A percentile compares a stretch with the other conserved stretches of the same genome.
These are phyloP conservation scores for Cryptococcus floricola DNA, from an alignment of 1,284 basidiomycete genomes.

Conservation along the genomic window DNA sequence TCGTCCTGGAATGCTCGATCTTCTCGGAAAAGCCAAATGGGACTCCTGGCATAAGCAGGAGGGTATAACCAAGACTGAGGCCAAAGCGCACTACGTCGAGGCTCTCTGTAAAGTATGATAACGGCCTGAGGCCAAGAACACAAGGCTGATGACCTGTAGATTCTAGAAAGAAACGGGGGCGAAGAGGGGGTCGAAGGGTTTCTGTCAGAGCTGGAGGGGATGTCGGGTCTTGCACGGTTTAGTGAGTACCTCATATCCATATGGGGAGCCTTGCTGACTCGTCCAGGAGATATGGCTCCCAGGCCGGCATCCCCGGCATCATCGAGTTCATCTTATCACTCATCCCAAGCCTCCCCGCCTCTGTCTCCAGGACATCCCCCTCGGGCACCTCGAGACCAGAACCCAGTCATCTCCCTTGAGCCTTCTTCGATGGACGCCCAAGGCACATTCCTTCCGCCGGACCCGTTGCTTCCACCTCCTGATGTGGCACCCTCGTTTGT, in stretches of 20 bases:
- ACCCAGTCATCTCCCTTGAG: no score
- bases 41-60: conserved; percentile 92
- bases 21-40: conserved; percentile 94
- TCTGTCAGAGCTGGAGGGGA: conserved; percentile 58
- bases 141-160: conserved; percentile 52
- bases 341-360: conserved; percentile 37
- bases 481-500: conserved; percentile 42
- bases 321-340: conserved; percentile 42
- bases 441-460: conserved; percentile 28
- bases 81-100: conserved; percentile 86
- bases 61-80: conserved; percentile 71
- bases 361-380: not conserved
- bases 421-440: no score
- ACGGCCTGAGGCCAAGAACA: not conserved
- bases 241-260: not conserved
- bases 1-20: conserved; percentile 54
- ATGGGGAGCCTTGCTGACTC: not conserved
- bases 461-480: conserved; percentile 39
- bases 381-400: no score
- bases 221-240: conserved; percentile 57
- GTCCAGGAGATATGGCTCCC: not conserved
- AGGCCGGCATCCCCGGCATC: conserved; percentile 33
- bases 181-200: not conserved
- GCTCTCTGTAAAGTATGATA: conserved; percentile 53
- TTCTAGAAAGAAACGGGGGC: conserved; percentile 65